Percentiles rank a stretch among this genome's conserved stretches.
phyloP scores from a whole-genome alignment of 1,284 basidiomycete species.

The Sporisorium reilianum region DNA sequence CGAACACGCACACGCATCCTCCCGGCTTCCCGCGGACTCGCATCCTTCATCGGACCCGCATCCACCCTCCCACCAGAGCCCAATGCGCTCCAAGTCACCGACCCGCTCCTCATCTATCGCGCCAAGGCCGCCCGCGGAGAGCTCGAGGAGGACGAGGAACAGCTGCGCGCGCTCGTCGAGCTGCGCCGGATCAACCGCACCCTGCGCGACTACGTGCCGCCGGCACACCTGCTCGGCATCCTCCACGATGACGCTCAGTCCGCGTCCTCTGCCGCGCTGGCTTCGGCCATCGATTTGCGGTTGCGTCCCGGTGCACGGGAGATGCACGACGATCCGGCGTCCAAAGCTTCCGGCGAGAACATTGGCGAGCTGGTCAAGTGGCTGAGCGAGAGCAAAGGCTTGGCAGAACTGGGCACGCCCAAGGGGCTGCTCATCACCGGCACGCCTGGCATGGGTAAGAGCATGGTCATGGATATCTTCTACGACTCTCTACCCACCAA shows the following conservation, averaged over 20 bases:
- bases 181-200: conserved; percentile 73
- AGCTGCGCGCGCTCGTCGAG: conserved; percentile 77
- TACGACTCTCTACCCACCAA: conserved; percentile 75
- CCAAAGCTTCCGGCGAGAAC: conserved; percentile 27
- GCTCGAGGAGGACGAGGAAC: conserved; percentile 76
- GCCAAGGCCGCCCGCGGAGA: conserved; percentile 72
- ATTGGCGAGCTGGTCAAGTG: conserved; percentile 72
- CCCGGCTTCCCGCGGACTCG: conserved; percentile 3
- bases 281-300: conserved; percentile 28
- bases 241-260: conserved; percentile 40
- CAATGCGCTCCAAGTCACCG: conserved; percentile 52
- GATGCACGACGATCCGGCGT: conserved; percentile 20
- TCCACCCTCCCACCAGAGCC: conserved; percentile 6
- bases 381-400: conserved; percentile 75
- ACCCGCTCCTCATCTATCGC: conserved; percentile 60
- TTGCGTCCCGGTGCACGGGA: conserved; percentile 16
- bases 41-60: conserved; percentile 14
- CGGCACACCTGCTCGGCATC: conserved; percentile 64
- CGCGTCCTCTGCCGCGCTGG: conserved; percentile 26
- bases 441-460: conserved; percentile 74
- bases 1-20: too few species aligned
- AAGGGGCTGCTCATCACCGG: conserved; percentile 74
- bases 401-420: conserved; percentile 75
- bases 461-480: conserved; percentile 78
- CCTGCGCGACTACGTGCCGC: conserved; percentile 74